A percentile compares a stretch with the other conserved stretches of the same genome.
Evolutionary conservation across 495 filamentous ascomycete genomes (phyloP).

Genomic region (Aspergillus diversus): DNA sequence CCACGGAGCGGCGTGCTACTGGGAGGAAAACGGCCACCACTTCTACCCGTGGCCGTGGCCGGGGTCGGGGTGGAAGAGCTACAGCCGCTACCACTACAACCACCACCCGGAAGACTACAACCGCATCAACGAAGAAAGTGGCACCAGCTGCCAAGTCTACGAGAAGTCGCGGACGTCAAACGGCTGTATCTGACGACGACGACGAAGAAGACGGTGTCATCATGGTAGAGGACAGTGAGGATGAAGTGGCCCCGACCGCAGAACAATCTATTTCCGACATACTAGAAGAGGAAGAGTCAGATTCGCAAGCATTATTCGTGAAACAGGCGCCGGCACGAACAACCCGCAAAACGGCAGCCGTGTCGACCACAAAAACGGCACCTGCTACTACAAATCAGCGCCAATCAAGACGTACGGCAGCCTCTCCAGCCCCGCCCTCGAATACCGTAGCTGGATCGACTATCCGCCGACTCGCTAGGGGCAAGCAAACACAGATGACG

Average conservation of each 20-base stretch:
- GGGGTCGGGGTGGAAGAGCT: slow-evolving; percentile 52
- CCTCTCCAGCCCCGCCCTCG: slow-evolving; percentile 50
- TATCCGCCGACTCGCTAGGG: slow-evolving; percentile 19
- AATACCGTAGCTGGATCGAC: slow-evolving; percentile 32
- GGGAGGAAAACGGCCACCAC: slow-evolving; percentile 35
- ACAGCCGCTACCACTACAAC: slow-evolving; percentile 43
- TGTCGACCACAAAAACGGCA: slow-evolving; percentile 6
- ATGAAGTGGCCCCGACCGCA: slow-evolving; percentile 56
- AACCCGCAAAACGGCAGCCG: slow-evolving; percentile 31
- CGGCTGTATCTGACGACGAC: slow-evolving; percentile 56
- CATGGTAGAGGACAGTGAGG: slow-evolving; percentile 64
- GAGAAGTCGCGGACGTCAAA: slow-evolving; percentile 45
- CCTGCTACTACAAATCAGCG: slow-evolving; percentile 35
- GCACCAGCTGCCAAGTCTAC: slow-evolving; percentile 40
- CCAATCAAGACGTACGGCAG: slow-evolving; percentile 33
- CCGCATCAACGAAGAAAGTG: slow-evolving; percentile 45
- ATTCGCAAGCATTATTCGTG: slow-evolving; percentile 57
- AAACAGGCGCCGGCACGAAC: slow-evolving; percentile 48
- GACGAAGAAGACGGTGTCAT: slow-evolving; percentile 67
- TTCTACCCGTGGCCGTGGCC: slow-evolving; percentile 52
- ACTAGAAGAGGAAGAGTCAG: slow-evolving; percentile 47
- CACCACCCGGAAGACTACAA: slow-evolving; percentile 43
- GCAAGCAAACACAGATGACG: slow-evolving; percentile 63
- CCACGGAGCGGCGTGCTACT: not conserved
- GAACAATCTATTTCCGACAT: slow-evolving; percentile 33